phyloP scores from a whole-genome alignment of 768 basidiomycete genomes.

The Tylopilus sp. region DNA sequence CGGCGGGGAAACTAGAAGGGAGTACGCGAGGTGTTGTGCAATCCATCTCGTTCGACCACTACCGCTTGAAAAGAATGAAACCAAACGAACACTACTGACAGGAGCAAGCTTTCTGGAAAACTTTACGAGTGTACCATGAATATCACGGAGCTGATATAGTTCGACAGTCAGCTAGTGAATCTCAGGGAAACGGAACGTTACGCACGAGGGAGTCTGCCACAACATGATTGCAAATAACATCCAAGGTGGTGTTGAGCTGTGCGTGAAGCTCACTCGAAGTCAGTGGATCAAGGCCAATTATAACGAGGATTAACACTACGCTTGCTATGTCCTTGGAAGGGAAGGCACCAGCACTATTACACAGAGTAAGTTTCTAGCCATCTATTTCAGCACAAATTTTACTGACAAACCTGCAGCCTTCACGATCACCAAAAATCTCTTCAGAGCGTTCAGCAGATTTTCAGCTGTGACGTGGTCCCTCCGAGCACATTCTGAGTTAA shows the following conservation, averaged over 20 bases:
- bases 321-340: conserved; percentile 44
- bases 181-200: not conserved
- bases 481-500: conserved; percentile 15
- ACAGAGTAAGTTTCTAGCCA: not conserved
- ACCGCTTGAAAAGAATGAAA: conserved; percentile 51
- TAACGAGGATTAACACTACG: conserved; percentile 45
- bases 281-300: conserved; percentile 55
- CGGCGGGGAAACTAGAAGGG: conserved; percentile 15
- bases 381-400: not conserved
- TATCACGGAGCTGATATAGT: conserved; percentile 40
- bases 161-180: not conserved
- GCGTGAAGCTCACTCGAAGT: conserved; percentile 42
- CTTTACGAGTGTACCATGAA: conserved; percentile 44
- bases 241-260: conserved; percentile 46
- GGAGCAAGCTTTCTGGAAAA: conserved; percentile 41
- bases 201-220: conserved; percentile 34
- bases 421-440: conserved; percentile 42
- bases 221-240: conserved; percentile 39
- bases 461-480: conserved; percentile 14
- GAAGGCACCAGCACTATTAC: conserved; percentile 31
- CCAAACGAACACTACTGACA: conserved; percentile 46
- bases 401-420: conserved; percentile 46
- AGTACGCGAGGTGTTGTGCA: conserved; percentile 55
- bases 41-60: conserved; percentile 50
- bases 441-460: conserved; percentile 33